Evolutionary conservation across 2,329 filamentous ascomycete genomes (phyloP).

Genomic region (Immersiporthe knoxdaviesiana): DNA sequence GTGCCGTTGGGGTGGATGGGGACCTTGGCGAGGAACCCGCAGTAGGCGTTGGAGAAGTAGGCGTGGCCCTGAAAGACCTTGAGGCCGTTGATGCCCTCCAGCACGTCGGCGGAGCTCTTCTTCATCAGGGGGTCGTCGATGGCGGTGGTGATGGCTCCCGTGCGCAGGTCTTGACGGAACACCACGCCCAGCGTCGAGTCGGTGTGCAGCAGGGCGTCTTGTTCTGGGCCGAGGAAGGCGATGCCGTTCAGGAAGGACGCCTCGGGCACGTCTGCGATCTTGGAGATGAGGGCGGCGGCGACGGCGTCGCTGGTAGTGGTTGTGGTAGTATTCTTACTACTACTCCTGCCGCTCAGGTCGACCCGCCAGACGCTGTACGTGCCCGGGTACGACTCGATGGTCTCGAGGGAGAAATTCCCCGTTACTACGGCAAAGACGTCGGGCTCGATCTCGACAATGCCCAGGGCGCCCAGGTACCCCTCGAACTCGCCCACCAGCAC

Average conservation of each 20-base stretch:
- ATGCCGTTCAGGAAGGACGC: neutral
- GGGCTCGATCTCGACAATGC: neutral
- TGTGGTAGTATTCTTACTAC: no score
- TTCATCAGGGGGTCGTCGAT: neutral
- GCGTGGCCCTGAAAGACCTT: neutral
- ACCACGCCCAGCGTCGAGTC: neutral
- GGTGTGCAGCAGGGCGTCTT: neutral
- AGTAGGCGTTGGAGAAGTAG: constrained; percentile 1
- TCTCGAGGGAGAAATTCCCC: neutral
- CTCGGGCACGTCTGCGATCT: constrained; percentile 4
- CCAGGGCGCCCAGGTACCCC: neutral
- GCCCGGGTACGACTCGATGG: neutral
- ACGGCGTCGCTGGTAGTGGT: no score
- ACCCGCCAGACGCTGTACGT: neutral
- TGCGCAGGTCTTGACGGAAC: neutral
- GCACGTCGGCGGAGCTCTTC: neutral
- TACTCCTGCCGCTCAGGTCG: neutral
- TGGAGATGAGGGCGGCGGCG: neutral
- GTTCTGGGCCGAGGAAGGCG: neutral
- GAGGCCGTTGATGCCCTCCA: constrained; percentile 1
- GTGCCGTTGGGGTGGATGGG: constrained; percentile 2
- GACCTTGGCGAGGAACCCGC: neutral
- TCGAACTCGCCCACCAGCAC: neutral
- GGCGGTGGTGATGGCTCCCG: neutral
- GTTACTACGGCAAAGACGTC: neutral